Evolutionary conservation across 148 eudicot species (phyloP), one percentile per base, ranked within the genome.

Genomic region (Silene conica): DNA sequence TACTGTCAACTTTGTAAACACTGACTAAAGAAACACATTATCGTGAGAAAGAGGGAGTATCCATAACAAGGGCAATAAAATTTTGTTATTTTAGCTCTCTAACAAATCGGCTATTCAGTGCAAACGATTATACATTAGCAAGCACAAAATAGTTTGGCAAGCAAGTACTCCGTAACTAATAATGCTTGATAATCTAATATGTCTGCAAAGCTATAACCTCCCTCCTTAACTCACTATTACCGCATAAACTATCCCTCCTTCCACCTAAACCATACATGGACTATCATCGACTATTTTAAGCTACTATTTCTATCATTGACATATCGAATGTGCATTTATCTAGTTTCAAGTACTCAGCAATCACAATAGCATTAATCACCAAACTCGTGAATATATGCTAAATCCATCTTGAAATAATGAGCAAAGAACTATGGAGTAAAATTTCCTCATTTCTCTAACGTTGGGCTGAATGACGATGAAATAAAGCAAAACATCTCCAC

Each of bases 361-460:
- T 56, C 45, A 70, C 20, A 70, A 26, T 23, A 11, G 58, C 72
- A 67, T 41, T 21, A 74, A 55, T 41, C 63, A 31, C 3, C 59
- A 64, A 22, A 3, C 14, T 31, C 15, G 19, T 45, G 9, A 45
- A 43, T 38, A 52, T 2, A 18, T n/a, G 15, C 4, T 8, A 19
- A 13, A 55, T 28, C 6, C 6, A 55, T 23, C 4, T 0, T 0
- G 26, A 4, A 50, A 10, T n/a, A 18, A 21, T 5, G 34, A 31
- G 70, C 18, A 52, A 55, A 54, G 20, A 23, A 38, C 8, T 38
- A 5, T 1, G 43, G 43, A 38, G 8, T 38, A 6, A 38, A 38
- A 38, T 38, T 38, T 38, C 43, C 7, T 6, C 8, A 38, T 38
- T 38, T 38, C 43, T 38, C 34, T 31, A 31, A 38, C 7, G 43